Conservation (phyloP, 257 asterid species). For the Capsicum chinense region DNA sequence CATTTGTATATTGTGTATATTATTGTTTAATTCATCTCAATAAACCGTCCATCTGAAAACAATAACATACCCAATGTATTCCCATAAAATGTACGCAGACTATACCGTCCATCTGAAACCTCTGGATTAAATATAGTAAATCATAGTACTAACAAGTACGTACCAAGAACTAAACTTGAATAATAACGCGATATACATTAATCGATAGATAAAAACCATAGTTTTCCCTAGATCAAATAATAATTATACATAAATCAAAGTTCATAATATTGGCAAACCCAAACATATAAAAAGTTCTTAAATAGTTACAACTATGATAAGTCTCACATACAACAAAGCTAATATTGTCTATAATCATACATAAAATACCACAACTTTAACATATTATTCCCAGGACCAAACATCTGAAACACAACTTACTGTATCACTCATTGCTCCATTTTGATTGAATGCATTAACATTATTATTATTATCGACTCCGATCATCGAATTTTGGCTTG, state of each 20-base stretch:
- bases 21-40: too few species aligned
- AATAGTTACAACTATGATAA: neutral
- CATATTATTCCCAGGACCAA: conserved; percentile 64
- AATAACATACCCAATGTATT: too few species aligned
- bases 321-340: neutral
- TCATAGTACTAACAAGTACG: too few species aligned
- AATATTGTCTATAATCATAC: neutral
- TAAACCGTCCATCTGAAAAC: too few species aligned
- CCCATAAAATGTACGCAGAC: too few species aligned
- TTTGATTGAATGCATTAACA: conserved; percentile 44
- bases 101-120: too few species aligned
- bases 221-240: neutral
- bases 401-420: conserved; percentile 50
- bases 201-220: neutral
- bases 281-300: conserved; percentile 22
- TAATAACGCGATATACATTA: neutral
- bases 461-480: conserved; percentile 33
- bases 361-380: neutral
- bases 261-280: neutral
- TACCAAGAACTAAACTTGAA: too few species aligned
- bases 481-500: conserved; percentile 34
- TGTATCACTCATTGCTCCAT: conserved; percentile 44
- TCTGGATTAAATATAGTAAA: too few species aligned
- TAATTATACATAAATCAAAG: neutral
- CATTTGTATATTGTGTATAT: too few species aligned